Evolutionary conservation across 257 asterid species (phyloP).

Genomic region (Plectranthus barbatus): DNA sequence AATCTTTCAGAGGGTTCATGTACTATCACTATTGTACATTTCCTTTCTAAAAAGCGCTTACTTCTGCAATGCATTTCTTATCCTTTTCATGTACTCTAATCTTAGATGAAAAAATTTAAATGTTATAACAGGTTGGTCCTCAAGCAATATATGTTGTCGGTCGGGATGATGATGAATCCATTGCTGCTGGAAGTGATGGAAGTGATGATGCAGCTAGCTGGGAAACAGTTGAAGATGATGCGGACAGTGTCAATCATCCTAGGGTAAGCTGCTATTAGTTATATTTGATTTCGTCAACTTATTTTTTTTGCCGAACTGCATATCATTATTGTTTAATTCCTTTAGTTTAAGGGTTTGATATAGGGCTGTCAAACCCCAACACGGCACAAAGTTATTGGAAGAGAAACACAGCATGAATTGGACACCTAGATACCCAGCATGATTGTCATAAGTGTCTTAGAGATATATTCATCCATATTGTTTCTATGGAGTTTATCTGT

Average conservation of each 20-base stretch:
- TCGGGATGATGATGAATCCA: slow-evolving; percentile 93
- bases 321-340: not conserved
- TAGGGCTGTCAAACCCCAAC: not conserved
- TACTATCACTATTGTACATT: not conserved
- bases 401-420: not conserved
- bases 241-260: slow-evolving; percentile 39
- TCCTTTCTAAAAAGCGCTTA: not conserved
- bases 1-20: slow-evolving; percentile 9
- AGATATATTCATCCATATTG: not conserved
- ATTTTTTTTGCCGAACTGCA: not conserved
- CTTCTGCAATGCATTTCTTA: not conserved
- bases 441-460: not conserved
- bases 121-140: slow-evolving; percentile 79
- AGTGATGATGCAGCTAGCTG: slow-evolving; percentile 95
- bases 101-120: slow-evolving; percentile 2
- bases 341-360: not conserved
- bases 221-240: slow-evolving; percentile 95
- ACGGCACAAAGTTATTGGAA: not conserved
- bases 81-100: not conserved
- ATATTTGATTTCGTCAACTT: not conserved
- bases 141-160: slow-evolving; percentile 99
- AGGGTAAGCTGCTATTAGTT: slow-evolving; percentile 47
- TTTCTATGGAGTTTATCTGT: slow-evolving; percentile 3
- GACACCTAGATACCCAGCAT: not conserved
- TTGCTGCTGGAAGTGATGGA: slow-evolving; percentile 75